Conservation (phyloP, 495 filamentous ascomycete species). For the Eremomyces bilateralis region DNA sequence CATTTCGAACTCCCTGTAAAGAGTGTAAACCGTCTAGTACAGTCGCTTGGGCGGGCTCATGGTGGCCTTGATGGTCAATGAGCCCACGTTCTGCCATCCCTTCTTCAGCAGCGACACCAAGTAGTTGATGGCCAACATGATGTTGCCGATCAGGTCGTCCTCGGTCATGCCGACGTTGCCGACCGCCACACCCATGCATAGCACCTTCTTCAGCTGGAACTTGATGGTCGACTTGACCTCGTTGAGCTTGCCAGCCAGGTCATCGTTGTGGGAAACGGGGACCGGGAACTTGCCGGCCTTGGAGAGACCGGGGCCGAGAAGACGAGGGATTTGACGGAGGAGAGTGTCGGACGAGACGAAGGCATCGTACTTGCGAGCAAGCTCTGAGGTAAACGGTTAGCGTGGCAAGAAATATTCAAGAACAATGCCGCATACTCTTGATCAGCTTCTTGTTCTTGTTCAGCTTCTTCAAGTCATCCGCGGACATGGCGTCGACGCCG, state of each 20-base stretch:
- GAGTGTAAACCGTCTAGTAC: constrained; percentile 39
- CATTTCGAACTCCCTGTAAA: neutral
- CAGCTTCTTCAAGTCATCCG: constrained; percentile 98
- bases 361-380: constrained; percentile 98
- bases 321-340: constrained; percentile 99
- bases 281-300: constrained; percentile 99
- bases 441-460: constrained; percentile 99
- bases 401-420: constrained; percentile 1
- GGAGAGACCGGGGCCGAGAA: constrained; percentile 92
- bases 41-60: constrained; percentile 95
- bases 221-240: constrained; percentile 99
- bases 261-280: constrained; percentile 85
- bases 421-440: constrained; percentile 37
- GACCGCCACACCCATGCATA: constrained; percentile 97
- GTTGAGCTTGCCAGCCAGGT: constrained; percentile 78
- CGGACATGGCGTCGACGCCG: constrained; percentile 88
- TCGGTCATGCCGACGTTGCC: constrained; percentile 94
- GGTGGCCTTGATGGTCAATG: constrained; percentile 96
- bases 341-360: constrained; percentile 89
- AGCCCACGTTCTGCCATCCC: constrained; percentile 99
- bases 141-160: constrained; percentile 90
- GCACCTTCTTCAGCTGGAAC: constrained; percentile 99
- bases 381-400: too few relatives aligned
- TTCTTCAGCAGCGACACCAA: constrained; percentile 97
- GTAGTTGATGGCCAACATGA: constrained; percentile 99